Conservation (phyloP, 176 grass and related monocot genomes). For the Bothriochloa decipiens region DNA sequence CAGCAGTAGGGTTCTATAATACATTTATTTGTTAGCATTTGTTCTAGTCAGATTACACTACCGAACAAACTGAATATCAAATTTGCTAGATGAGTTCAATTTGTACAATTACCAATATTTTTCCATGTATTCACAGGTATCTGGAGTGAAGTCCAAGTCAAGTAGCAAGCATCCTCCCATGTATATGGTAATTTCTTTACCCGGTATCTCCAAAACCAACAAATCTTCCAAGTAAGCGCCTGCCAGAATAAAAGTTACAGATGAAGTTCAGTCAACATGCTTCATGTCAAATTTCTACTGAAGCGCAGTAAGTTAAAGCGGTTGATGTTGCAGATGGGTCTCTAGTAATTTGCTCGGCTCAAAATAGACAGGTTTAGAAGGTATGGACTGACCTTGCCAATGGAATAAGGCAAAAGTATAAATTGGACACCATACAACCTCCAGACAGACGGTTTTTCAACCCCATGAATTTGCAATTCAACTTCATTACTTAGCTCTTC, state of each 20-base stretch:
- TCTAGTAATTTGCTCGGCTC: conserved; percentile 3
- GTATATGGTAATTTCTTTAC: conserved; percentile 81
- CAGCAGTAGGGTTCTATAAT: background rate
- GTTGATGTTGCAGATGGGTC: background rate
- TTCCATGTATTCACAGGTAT: conserved; percentile 66
- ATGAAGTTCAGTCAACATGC: conserved; percentile 12
- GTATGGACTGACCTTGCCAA: conserved; percentile 70
- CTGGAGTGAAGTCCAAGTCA: conserved; percentile 71
- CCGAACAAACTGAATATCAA: background rate
- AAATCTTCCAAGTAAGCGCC: conserved; percentile 61
- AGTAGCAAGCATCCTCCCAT: conserved; percentile 94
- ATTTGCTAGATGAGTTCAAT: conserved; percentile 5
- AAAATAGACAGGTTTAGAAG: conserved; percentile 31
- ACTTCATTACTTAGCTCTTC: conserved; percentile 77
- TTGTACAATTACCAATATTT: conserved; percentile 75
- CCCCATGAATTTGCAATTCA: conserved; percentile 90
- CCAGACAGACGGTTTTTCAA: conserved; percentile 87
- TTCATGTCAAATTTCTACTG: conserved; percentile 4
- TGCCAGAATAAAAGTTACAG: conserved; percentile 35
- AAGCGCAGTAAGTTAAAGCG: conserved; percentile 19
- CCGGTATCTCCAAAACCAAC: conserved; percentile 91
- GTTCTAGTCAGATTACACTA: background rate
- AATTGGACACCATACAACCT: conserved; percentile 80
- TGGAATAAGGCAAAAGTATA: conserved; percentile 79
- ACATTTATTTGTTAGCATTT: background rate